A percentile compares a stretch with the other conserved stretches of the same genome.
Conservation (phyloP, 176 grass and related monocot genomes). For the Cocos nucifera region DNA sequence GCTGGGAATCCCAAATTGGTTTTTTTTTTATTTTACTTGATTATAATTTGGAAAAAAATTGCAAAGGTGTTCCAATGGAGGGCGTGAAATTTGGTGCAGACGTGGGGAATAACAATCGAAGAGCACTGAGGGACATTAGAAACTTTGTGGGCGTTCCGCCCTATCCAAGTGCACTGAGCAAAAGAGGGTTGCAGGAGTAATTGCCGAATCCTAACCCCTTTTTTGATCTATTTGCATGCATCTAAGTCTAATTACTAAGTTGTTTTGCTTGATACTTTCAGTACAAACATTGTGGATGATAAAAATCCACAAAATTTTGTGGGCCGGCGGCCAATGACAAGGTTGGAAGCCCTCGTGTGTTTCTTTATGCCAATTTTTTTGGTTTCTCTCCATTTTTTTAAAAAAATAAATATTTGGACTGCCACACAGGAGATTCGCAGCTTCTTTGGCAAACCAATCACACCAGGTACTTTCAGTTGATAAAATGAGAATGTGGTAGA, state of each 20-base stretch:
- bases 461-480: conserved; percentile 23
- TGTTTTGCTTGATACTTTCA: conserved; percentile 24
- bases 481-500: no score
- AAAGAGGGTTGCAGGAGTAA: conserved; percentile 40
- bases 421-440: conserved; percentile 35
- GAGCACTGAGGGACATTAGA: conserved; percentile 47
- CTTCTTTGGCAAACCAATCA: conserved; percentile 35
- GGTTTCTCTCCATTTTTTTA: conserved; percentile 4
- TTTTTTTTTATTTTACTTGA: background rate
- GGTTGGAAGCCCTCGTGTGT: conserved; percentile 12
- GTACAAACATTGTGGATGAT: conserved; percentile 14
- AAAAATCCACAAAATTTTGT: conserved; percentile 20
- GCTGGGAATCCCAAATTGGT: no score
- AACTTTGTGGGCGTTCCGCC: conserved; percentile 36
- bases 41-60: conserved; percentile 2
- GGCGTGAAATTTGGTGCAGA: conserved; percentile 39
- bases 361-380: background rate
- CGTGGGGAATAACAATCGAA: conserved; percentile 30
- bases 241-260: no score
- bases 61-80: conserved; percentile 38
- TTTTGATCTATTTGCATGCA: background rate
- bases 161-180: conserved; percentile 39
- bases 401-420: no score
- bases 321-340: conserved; percentile 44
- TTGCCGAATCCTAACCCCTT: background rate